Evolutionary conservation across 164 flowering plant species (phyloP).

Genomic region (Chloranthus sessilifolius): DNA sequence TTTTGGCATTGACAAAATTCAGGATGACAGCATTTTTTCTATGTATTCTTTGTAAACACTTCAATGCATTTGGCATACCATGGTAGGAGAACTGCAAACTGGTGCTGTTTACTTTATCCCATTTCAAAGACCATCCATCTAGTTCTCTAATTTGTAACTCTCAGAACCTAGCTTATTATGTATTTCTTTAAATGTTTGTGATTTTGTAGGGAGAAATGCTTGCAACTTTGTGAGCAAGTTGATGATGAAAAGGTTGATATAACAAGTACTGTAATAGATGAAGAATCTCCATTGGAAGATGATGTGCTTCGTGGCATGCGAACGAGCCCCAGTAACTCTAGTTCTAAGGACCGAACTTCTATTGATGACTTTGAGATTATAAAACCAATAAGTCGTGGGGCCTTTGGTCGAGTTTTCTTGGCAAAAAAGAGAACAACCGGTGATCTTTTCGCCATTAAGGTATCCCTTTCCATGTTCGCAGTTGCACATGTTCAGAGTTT

Average conservation of each 20-base stretch:
- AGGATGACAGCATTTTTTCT: not conserved
- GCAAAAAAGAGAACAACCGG: conserved; percentile 99
- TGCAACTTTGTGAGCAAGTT: conserved; percentile 85
- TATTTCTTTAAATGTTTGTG: no score
- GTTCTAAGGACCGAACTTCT: conserved; percentile 87
- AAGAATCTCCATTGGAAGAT: conserved; percentile 92
- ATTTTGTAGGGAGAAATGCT: conserved; percentile 79
- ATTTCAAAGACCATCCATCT: no score
- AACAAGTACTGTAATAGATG: conserved; percentile 76
- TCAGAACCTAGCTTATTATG: no score
- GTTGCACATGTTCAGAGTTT: not conserved
- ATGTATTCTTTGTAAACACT: not conserved
- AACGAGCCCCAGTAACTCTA: conserved; percentile 74
- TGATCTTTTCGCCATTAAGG: conserved; percentile 99
- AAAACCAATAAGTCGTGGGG: conserved; percentile 98
- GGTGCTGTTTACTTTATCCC: no score
- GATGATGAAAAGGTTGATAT: conserved; percentile 88
- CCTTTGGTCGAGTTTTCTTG: conserved; percentile 95
- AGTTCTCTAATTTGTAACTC: no score
- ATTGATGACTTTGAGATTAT: conserved; percentile 99
- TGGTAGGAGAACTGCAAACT: not conserved
- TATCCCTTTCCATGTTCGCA: conserved; percentile 19
- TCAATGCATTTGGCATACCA: not conserved
- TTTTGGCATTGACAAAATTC: not conserved
- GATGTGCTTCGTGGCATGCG: conserved; percentile 92